Percentiles rank a stretch among this genome's conserved stretches.
Evolutionary conservation across 2,329 filamentous ascomycete genomes (phyloP).

Genomic region (Endoconidiophora laricicola): DNA sequence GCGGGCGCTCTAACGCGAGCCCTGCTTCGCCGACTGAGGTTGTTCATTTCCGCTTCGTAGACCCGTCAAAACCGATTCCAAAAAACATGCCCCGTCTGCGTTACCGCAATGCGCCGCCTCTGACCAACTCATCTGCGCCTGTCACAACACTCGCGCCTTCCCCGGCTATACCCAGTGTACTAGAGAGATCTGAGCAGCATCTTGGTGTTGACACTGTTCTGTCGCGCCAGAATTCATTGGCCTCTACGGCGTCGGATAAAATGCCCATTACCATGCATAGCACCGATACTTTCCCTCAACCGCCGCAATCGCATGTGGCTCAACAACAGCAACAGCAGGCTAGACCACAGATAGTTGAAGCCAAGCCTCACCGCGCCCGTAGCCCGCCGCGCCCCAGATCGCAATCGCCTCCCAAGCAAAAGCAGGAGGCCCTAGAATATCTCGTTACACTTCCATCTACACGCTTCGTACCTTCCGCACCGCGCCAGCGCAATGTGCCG

Average conservation of each 20-base stretch:
- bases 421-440: background rate
- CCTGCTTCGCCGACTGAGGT: conserved; percentile 24
- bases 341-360: background rate
- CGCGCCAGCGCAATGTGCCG: background rate
- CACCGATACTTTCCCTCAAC: conserved; percentile 7
- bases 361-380: conserved; percentile 1
- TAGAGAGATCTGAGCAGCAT: background rate
- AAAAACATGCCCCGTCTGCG: conserved; percentile 11
- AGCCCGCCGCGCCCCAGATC: background rate
- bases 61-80: conserved; percentile 8
- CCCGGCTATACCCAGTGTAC: background rate
- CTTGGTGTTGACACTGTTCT: background rate
- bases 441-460: background rate
- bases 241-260: conserved; percentile 1
- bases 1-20: conserved; percentile 36
- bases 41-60: conserved; percentile 7
- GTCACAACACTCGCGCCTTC: background rate
- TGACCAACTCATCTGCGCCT: background rate
- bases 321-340: too few relatives aligned
- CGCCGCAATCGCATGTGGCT: background rate
- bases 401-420: conserved; percentile 2
- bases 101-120: conserved; percentile 2
- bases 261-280: conserved; percentile 5
- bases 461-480: background rate
- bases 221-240: conserved; percentile 1